Percentiles rank a stretch among this genome's conserved stretches.
phyloP scores from a whole-genome alignment of 2,329 filamentous ascomycete species.

The Metarhizium rileyi region DNA sequence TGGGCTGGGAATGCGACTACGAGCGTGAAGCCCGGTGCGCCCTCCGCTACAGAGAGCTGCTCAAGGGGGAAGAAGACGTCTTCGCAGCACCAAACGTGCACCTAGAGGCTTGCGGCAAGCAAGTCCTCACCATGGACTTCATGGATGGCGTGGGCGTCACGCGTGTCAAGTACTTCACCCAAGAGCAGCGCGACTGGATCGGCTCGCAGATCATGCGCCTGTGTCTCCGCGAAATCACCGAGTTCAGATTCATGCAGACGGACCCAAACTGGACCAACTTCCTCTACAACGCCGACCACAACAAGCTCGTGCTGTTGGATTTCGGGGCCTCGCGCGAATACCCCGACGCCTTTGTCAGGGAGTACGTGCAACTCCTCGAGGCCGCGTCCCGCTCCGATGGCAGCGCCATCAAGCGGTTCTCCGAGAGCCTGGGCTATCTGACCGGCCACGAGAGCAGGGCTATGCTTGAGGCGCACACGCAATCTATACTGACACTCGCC shows the following conservation, averaged over 20 bases:
- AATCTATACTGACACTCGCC: constrained; percentile 78
- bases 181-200: constrained; percentile 89
- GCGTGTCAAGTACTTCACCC: constrained; percentile 62
- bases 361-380: constrained; percentile 70
- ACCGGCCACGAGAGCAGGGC: constrained; percentile 76
- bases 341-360: constrained; percentile 66
- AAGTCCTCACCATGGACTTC: constrained; percentile 88
- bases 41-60: constrained; percentile 63
- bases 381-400: constrained; percentile 68
- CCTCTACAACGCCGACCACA: constrained; percentile 65
- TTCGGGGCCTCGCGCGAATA: constrained; percentile 90
- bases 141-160: constrained; percentile 83
- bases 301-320: constrained; percentile 82
- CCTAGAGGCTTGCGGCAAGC: constrained; percentile 67
- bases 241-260: constrained; percentile 98
- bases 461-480: constrained; percentile 88
- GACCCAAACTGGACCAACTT: constrained; percentile 99
- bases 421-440: constrained; percentile 74
- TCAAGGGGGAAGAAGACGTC: constrained; percentile 53
- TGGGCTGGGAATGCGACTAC: constrained; percentile 98
- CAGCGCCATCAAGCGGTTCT: constrained; percentile 53
- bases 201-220: constrained; percentile 87
- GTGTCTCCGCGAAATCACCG: constrained; percentile 83
- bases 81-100: constrained; percentile 77
- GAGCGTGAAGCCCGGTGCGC: constrained; percentile 76